Conservation (phyloP, 225 moss, liverwort and hornwort genomes). For the Rhytidiadelphus loreus region DNA sequence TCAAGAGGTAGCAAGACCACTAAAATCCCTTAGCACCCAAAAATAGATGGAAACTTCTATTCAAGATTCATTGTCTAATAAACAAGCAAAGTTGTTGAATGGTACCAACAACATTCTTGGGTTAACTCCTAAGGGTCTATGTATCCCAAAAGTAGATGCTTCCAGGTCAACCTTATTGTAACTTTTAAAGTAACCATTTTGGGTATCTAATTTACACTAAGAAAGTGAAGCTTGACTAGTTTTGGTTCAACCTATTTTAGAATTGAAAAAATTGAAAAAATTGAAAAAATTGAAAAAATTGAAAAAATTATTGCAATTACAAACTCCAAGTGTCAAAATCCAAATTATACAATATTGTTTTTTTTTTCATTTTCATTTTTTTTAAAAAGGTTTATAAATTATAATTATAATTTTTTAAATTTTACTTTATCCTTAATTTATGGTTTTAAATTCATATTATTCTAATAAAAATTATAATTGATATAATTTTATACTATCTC, state of each 20-base stretch:
- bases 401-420: accelerated
- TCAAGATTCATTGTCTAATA: neutral
- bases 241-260: too few species aligned
- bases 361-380: neutral
- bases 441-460: neutral
- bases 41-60: neutral
- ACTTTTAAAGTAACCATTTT: accelerated
- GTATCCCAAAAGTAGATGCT: neutral
- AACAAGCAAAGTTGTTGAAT: neutral
- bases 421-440: neutral
- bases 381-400: too few species aligned
- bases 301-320: neutral
- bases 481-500: neutral
- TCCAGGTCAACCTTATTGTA: neutral
- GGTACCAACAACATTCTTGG: neutral
- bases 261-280: neutral
- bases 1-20: neutral
- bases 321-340: neutral
- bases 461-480: neutral
- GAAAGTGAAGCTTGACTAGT: too few species aligned
- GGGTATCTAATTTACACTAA: accelerated
- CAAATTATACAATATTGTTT: neutral
- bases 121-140: accelerated
- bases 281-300: neutral
- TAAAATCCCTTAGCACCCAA: neutral